phyloP scores from a whole-genome alignment of 805 yeast genomes.

The Candida mattraensis region DNA sequence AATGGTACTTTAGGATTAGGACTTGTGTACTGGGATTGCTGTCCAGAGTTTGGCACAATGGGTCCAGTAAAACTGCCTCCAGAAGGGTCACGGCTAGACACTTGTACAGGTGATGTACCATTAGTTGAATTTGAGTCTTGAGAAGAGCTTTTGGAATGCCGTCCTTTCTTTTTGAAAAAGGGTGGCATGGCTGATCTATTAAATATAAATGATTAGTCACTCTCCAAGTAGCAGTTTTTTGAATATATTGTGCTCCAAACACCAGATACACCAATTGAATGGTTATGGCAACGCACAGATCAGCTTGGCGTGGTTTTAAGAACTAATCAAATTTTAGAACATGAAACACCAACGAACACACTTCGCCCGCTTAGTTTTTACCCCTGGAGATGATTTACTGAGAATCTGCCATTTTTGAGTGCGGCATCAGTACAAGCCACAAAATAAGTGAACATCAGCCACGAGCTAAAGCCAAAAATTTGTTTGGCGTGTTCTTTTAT shows the following conservation, averaged over 20 bases:
- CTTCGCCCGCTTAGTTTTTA: not conserved
- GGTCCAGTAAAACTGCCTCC: not conserved
- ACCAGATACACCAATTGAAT: no score
- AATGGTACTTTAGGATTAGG: constrained; percentile 1
- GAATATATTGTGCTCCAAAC: no score
- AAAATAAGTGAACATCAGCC: not conserved
- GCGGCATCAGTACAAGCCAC: no score
- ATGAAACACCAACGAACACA: constrained; percentile 2
- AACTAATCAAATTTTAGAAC: no score
- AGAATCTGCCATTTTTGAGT: no score
- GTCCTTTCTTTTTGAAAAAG: constrained; percentile 27
- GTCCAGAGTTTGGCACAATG: constrained; percentile 7
- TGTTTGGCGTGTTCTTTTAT: no score
- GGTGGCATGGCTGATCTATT: constrained; percentile 13
- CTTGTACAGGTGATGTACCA: constrained; percentile 15
- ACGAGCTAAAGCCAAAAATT: no score
- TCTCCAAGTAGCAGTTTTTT: no score
- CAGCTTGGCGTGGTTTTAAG: no score
- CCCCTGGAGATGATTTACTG: constrained; percentile 4
- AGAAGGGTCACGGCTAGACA: constrained; percentile 6
- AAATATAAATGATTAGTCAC: no score
- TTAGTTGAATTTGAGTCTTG: constrained; percentile 13
- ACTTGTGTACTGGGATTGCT: constrained; percentile 3
- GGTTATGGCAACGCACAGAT: no score
- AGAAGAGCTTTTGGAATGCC: constrained; percentile 15